Base-by-base conservation (phyloP, 2,329 filamentous ascomycete species). In the Purpureocillium lavendulum region DNA sequence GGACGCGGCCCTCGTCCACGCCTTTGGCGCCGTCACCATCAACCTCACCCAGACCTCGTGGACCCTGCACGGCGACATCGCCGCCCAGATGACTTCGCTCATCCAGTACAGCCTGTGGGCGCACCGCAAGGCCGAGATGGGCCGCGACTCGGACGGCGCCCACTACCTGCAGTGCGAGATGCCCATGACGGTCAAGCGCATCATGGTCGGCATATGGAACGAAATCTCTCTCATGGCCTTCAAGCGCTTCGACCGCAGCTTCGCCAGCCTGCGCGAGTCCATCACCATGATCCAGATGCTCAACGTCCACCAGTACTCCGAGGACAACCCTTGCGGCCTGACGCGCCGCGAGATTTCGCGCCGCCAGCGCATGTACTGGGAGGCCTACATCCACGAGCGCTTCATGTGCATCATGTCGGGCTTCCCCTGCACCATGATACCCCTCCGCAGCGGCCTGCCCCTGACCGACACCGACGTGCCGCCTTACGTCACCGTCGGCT, bases 351-450 rank as follows among this genome's bases (percentile, higher is more conserved):
- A 52, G 11, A 30, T 49, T 10, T 38, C 47, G 10, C 46, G 48
- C 29, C 45, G 41, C 10, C 49, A 52, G 24, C 37, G 49, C 14
- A 46, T 51, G 36, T 51, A 51, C 40, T 51, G 49, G 49, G 46
- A 51, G 30, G 45, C 47, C 16, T 51, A 50, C 26, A 49, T 51
- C 17, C 49, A 50, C 39, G 49, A 51, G 49, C 66, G 74, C 13
- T 77, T 76, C 49, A 49, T 72, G n/a, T 67, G 68, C 28, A 67
- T 76, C 18, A 57, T 70, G 4, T 65, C 71, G 30, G 71, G 71
- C 33, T 66, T 66, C 5, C 60, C 62, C 2, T 58, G 58, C 21
- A 51, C 57, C 13, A 49, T 66, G 43, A 47, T 49, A 8, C 56
- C 61, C 1, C 55, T 66, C 7, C 40, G 46, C 13, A 52, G 52